phyloP scores from a whole-genome alignment of 176 grass and related monocot genomes.

The Elymus sibiricus region DNA sequence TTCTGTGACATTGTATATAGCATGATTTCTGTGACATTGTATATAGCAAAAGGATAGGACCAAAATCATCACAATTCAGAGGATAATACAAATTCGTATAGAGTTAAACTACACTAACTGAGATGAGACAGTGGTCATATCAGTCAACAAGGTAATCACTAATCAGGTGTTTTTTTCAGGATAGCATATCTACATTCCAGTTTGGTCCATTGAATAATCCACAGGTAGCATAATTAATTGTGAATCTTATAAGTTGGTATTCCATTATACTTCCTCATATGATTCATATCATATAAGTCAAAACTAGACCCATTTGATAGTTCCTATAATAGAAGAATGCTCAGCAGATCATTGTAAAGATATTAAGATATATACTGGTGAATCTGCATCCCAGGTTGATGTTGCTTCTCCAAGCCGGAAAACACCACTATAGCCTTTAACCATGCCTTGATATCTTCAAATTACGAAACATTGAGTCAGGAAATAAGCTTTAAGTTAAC shows the following conservation, averaged over 20 bases:
- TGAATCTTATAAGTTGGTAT: not conserved
- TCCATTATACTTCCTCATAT: not conserved
- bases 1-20: not conserved
- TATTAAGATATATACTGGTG: constrained; percentile 54
- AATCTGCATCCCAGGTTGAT: constrained; percentile 99
- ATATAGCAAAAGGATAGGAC: not conserved
- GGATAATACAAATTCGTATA: not conserved
- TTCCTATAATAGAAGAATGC: not conserved
- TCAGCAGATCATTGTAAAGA: not conserved
- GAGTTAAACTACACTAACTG: not conserved
- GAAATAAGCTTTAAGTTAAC: not conserved
- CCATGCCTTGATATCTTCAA: constrained; percentile 93
- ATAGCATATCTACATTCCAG: not conserved
- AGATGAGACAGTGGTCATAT: not conserved
- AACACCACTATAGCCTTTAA: constrained; percentile 88
- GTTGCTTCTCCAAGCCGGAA: constrained; percentile 94
- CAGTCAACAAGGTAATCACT: not conserved
- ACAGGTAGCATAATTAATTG: not conserved
- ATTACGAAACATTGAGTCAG: constrained; percentile 8
- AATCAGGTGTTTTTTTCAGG: not conserved
- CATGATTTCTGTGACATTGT: not conserved
- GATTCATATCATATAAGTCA: not conserved
- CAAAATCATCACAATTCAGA: not conserved
- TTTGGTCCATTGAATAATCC: not conserved
- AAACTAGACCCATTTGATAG: not conserved